Conservation (phyloP, 2,329 filamentous ascomycete genomes). For the Teratosphaeria gauchensis region DNA sequence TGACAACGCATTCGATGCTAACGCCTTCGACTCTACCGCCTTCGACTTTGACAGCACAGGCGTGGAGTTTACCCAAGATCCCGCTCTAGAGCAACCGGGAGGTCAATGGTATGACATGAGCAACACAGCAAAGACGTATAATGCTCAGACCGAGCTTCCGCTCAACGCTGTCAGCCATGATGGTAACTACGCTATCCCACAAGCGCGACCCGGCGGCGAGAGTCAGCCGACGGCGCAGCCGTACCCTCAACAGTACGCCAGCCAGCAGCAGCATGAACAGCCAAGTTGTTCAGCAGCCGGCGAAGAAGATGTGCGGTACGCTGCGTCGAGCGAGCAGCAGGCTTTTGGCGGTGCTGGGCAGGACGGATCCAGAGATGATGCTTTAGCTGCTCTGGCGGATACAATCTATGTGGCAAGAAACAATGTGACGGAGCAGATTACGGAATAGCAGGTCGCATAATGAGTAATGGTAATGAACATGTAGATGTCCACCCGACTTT, state of each 20-base stretch:
- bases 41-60: constrained; percentile 19
- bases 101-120: constrained; percentile 10
- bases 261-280: neutral
- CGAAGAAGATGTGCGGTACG: neutral
- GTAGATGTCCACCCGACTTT: neutral
- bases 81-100: constrained; percentile 14
- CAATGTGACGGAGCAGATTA: neutral
- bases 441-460: constrained; percentile 29
- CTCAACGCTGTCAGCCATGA: constrained; percentile 3
- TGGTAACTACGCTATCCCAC: neutral
- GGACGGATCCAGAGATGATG: constrained; percentile 5
- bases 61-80: constrained; percentile 13
- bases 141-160: constrained; percentile 4
- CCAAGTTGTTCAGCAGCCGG: neutral
- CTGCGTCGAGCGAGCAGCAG: constrained; percentile 4
- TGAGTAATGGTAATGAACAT: neutral
- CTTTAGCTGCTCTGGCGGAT: constrained; percentile 8
- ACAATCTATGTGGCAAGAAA: constrained; percentile 15
- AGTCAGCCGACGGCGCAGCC: neutral
- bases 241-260: neutral
- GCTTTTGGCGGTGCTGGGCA: constrained; percentile 14
- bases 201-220: neutral
- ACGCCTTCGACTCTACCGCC: constrained; percentile 19
- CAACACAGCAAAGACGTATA: constrained; percentile 6
- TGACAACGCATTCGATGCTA: constrained; percentile 11